Evolutionary conservation across 2,329 filamentous ascomycete genomes (phyloP), one percentile per base, ranked within the genome.

Genomic region (Calonectria pseudoturangicola): DNA sequence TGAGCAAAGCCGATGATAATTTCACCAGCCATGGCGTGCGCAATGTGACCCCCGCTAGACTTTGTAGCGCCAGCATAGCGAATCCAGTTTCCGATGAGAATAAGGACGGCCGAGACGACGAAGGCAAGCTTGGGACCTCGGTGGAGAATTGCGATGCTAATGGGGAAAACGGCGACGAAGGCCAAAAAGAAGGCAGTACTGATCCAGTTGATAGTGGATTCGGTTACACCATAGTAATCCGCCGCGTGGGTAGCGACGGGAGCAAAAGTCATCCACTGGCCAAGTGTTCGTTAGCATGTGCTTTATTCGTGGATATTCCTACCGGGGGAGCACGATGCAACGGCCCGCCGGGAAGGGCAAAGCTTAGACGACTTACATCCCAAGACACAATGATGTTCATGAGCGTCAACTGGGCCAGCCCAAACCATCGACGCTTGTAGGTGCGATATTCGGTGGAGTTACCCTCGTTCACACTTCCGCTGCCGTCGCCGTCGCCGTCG

Each of bases 331-430:
- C 15, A 45, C 30, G 33, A 54, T 18, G 25, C 21, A 28, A 30
- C 15, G 58, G 4, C 27, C 36, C 58, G 18, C 13, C 25, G 5
- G 65, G 66, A 67, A 64, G 64, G 41, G 54, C 58, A 28, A 60
- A 43, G 16, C n/a, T 21, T 9, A 28, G 16, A 5, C 4, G 25
- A 92, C 95, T 88, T 89, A 97, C 95, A 90, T 97, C 95, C 96
- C 96, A 98, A 81, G 94, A 97, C 50, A 98, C 93, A 73, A 98
- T 91, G 69, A 98, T 93, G 82, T 98, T 99, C 85, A 98, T 87
- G 79, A 98, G 85, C 8, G 95, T 93, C 81, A 98, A 85, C 84
- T 98, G 94, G 27, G 90, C 85, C 65, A 99, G 87, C 0, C 97
- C 97, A 82, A 98, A 94, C 92, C 95, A 99, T 54, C 97, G 90